Evolutionary conservation across 495 filamentous ascomycete genomes (phyloP), one percentile per base, ranked within the genome.

Genomic region (Usnea hakonensis): DNA sequence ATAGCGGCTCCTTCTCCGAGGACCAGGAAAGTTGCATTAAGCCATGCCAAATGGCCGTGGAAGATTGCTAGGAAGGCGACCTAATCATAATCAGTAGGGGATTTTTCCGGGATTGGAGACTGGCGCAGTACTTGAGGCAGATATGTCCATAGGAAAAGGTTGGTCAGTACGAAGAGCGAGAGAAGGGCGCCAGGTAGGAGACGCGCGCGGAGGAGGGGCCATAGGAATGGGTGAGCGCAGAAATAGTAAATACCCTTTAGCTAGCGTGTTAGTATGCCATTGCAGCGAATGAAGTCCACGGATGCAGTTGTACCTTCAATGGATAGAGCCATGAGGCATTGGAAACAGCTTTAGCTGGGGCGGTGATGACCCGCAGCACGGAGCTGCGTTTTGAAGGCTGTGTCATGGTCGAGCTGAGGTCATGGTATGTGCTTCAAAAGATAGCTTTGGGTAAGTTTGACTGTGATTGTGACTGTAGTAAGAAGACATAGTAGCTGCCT

Each of bases 11-110:
- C 85, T 75, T 87, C 84, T 16, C 83, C 85, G n/a, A 88, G 79
- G 17, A 87, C 83, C 23, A 87, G 69, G 69, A 87, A 79, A 17
- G 81, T 81, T 44, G 78, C 85, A 69, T 81, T 87, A 41, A 87
- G 64, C 81, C 83, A 88, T 37, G 85, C 85, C 3, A 77, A 74
- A 7, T 60, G 67, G 7, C 80, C 78, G 68, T 87, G 85, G 68
- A 87, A 87, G 65, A 88, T 74, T 26, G 83, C 75, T 32, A 88
- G 76, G 67, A 88, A 84, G 26, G 83, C 83, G 23, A 87, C 85
- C 64, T 87, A 79, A 0, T 83, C 83, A 1, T 81, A 76, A 58
- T 69, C 58, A n/a, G 67, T 61, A 7, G 14, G 9, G 37, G 1
- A 11, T 17, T 19, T 17, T 16, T 32, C 14, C 0, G 28, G n/a